A percentile compares a stretch with the other conserved stretches of the same genome.
phyloP scores from a whole-genome alignment of 2,329 filamentous ascomycete species.

The Neoascochyta sp. region DNA sequence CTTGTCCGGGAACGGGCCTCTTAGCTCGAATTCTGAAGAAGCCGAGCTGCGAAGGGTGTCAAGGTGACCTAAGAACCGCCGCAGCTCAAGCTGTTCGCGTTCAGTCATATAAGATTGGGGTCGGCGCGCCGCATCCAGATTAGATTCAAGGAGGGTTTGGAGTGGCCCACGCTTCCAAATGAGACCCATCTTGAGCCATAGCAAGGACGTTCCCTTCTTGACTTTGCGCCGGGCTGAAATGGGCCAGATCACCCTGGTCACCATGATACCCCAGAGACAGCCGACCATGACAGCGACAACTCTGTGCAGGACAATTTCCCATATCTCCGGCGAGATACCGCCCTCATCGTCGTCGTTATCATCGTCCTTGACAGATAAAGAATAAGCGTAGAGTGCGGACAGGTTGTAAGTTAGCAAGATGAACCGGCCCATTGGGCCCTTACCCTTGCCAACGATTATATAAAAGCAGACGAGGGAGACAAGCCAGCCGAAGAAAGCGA shows the following conservation, averaged over 20 bases:
- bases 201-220: constrained; percentile 80
- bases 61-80: constrained; percentile 70
- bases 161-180: constrained; percentile 95
- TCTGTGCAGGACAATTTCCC: constrained; percentile 82
- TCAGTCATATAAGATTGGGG: constrained; percentile 72
- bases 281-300: constrained; percentile 82
- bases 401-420: constrained; percentile 96
- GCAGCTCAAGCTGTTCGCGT: constrained; percentile 82
- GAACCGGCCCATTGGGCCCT: constrained; percentile 87
- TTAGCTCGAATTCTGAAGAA: constrained; percentile 81
- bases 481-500: constrained; percentile 79
- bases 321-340: constrained; percentile 76
- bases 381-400: constrained; percentile 90
- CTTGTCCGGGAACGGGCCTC: constrained; percentile 76
- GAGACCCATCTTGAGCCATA: constrained; percentile 91
- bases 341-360: constrained; percentile 74
- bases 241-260: constrained; percentile 88
- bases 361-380: constrained; percentile 72
- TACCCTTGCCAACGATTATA: constrained; percentile 77
- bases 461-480: constrained; percentile 83
- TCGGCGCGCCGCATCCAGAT: constrained; percentile 18
- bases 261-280: constrained; percentile 85
- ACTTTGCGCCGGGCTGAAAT: constrained; percentile 86
- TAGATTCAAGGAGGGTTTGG: constrained; percentile 57
- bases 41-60: constrained; percentile 71